Evolutionary conservation across 306 rosid genomes (phyloP), one percentile per base, ranked within the genome.

Genomic region (Myrica gale): DNA sequence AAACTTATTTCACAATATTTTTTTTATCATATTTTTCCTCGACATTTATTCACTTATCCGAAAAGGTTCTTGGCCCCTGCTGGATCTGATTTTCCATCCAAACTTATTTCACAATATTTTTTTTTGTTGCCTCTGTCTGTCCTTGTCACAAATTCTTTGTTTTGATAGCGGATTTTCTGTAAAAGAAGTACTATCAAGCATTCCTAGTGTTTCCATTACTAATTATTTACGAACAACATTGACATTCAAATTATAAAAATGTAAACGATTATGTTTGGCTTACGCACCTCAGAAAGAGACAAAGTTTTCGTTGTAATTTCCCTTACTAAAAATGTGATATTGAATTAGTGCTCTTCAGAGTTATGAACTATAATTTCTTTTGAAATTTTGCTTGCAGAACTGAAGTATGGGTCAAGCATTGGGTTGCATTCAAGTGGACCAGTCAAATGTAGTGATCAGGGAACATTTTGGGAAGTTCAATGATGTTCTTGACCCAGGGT

Each of bases 381-480:
- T 44, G 26, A 13, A 37, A 17, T 19, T 32, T 3, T 32, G 37
- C 37, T 20, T 78, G 76, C 79, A 80, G 87, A 76, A 51, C 50
- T 85, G 78, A 74, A 90, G 57, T 43, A 91, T 86, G 93, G 97
- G 92, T 80, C 90, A 89, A 84, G 80, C 78, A 12, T 3, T 84
- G 0, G 88, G 97, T 76, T 91, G 97, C 54, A 39, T 78, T 72
- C 88, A 69, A 75, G 94, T 91, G 21, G 85, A 87, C 0, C 94
- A 89, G 74, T 91, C 94, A n/a, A 83, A 76, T 51, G 94, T 89
- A 20, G 92, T 85, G 56, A 83, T 91, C n/a, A 87, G 74, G 58
- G 97, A 87, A 74, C 89, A 78, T 0, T 86, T 84, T 69, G 92
- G 97, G 71, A 91, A 82, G 68, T 89, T 82, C 32, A 32, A 9